These are phyloP conservation scores for Pseudopyrenochaeta lycopersici DNA, from an alignment of 2,329 filamentous ascomycete species.

Conservation along the genomic window DNA sequence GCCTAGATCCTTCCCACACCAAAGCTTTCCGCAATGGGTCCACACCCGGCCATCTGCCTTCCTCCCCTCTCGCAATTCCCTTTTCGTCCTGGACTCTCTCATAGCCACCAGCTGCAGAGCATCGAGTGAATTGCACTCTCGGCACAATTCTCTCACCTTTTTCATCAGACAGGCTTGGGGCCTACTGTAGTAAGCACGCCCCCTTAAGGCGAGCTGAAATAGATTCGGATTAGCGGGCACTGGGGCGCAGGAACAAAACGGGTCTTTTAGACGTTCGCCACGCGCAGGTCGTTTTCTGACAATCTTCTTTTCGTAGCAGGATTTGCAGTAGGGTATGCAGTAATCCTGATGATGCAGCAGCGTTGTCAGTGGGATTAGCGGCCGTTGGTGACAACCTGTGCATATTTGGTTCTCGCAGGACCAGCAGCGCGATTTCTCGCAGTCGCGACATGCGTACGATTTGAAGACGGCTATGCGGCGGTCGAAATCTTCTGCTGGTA, in stretches of 20 bases:
- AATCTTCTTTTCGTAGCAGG: conserved; percentile 25
- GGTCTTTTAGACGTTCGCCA: neutral
- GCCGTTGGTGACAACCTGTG: conserved; percentile 8
- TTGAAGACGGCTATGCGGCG: conserved; percentile 25
- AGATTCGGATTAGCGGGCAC: neutral
- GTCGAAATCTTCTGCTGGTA: conserved; percentile 27
- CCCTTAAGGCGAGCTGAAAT: conserved; percentile 5
- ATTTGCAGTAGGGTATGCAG: conserved; percentile 32
- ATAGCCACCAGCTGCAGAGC: conserved; percentile 13
- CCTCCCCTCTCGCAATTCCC: conserved; percentile 20
- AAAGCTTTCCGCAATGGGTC: conserved; percentile 13
- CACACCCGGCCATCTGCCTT: conserved; percentile 11
- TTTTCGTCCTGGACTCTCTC: conserved; percentile 16
- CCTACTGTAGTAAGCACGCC: neutral
- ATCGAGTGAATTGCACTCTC: conserved; percentile 15
- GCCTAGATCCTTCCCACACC: conserved; percentile 18
- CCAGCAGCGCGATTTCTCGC: conserved; percentile 26
- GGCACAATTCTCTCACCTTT: conserved; percentile 16
- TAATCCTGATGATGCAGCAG: conserved; percentile 27
- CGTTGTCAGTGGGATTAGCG: conserved; percentile 12
- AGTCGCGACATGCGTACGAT: conserved; percentile 28
- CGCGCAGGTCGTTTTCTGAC: neutral
- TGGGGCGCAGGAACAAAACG: conserved; percentile 25
- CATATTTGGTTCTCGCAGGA: conserved; percentile 33
- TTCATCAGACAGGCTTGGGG: neutral